Evolutionary conservation across 768 basidiomycete genomes (phyloP), one percentile per base, ranked within the genome.

Genomic region (Boletus huronensis): DNA sequence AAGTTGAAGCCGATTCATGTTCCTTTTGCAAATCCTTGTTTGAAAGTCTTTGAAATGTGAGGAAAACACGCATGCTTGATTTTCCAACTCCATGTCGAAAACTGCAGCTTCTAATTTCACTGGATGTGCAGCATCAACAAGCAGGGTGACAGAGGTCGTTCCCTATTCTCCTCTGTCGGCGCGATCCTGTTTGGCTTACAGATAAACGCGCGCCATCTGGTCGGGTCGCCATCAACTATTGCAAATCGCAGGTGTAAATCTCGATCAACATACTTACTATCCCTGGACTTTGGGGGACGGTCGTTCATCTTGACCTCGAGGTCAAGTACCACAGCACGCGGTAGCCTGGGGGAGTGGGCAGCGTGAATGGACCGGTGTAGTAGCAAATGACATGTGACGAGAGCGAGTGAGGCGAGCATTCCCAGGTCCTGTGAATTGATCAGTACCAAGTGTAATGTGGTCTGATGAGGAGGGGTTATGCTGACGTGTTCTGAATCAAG

Each of bases 241-340:
- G 34, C 11, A 42, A 26, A 31, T 32, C n/a, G 36, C 28, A 41
- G 19, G 29, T 13, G 40, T 31, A 50, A 50, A 55, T 55, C 53
- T 48, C 43, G 45, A 42, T 40, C 39, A 53, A 34, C 40, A 23
- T 48, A 52, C 62, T 52, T 46, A 26, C 50, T 48, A 40, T 54
- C 50, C 42, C 28, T 44, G 46, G 54, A 41, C 11, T 47, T 21
- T 41, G 17, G 17, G n/a, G 34, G 21, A 47, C 2, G 16, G 26
- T 44, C 23, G 14, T 39, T 16, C 26, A 9, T 9, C 35, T 34
- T 23, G 48, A 43, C 55, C 17, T 58, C 34, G 16, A 39, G 43
- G 6, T 8, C 45, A 16, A 36, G 36, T 13, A n/a, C 36, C 19
- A 32, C 29, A 34, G 23, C 19, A 31, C 7, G 46, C 3, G 25